A percentile compares a stretch with the other conserved stretches of the same genome.
Evolutionary conservation across 2,329 filamentous ascomycete species (phyloP).

Genomic region (Pestalotiopsis sp.): DNA sequence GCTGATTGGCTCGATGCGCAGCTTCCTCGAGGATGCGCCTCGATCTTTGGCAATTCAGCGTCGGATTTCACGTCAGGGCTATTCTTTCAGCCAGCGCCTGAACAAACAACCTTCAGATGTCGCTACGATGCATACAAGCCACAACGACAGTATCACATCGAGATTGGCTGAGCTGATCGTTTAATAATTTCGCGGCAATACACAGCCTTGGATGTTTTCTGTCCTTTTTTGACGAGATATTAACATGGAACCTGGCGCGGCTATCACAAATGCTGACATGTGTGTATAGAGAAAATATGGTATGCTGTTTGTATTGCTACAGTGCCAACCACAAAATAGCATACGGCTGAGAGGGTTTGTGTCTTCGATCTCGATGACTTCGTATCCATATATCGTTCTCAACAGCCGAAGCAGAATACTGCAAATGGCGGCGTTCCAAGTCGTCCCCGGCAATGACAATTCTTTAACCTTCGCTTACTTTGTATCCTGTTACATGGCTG

Average conservation of each 20-base stretch:
- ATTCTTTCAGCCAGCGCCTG: neutral
- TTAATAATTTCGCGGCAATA: neutral
- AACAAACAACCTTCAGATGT: neutral
- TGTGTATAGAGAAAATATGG: too few relatives aligned
- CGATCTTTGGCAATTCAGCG: neutral
- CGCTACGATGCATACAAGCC: neutral
- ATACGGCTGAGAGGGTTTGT: neutral
- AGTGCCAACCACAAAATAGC: neutral
- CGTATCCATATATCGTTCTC: neutral
- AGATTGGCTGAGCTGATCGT: neutral
- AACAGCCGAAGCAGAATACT: too few relatives aligned
- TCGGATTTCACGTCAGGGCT: neutral
- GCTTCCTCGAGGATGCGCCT: neutral
- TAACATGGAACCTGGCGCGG: neutral
- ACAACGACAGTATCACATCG: neutral
- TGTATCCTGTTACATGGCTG: neutral
- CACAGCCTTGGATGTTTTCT: neutral
- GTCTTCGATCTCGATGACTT: neutral
- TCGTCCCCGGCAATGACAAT: neutral
- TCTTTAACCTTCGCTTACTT: neutral
- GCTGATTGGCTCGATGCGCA: conserved; percentile 12
- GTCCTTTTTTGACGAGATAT: neutral
- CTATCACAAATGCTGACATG: neutral
- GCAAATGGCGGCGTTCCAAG: too few relatives aligned
- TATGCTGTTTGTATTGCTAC: neutral